A percentile compares a stretch with the other conserved stretches of the same genome.
phyloP scores from a whole-genome alignment of 345 rosid genomes.

The Gossypium arboreum region DNA sequence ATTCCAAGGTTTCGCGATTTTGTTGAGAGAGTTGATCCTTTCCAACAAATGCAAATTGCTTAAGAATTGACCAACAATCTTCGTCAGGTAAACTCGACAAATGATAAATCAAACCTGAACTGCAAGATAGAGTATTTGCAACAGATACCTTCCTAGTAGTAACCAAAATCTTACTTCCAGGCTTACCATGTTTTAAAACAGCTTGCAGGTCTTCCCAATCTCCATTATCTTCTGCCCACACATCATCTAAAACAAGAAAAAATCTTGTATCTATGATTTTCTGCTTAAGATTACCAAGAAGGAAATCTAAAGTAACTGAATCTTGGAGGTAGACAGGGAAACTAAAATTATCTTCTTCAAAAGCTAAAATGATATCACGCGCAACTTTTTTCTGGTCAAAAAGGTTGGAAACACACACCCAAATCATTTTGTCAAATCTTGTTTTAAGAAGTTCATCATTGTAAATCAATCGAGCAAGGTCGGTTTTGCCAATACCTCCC shows the following conservation, averaged over 20 bases:
- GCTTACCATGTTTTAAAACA: not conserved
- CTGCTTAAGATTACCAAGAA: no score
- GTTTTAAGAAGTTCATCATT: not conserved
- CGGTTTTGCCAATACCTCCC: not conserved
- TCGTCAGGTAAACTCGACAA: not conserved
- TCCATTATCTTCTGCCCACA: not conserved
- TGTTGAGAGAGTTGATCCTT: not conserved
- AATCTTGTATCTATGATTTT: not conserved
- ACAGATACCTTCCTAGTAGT: not conserved
- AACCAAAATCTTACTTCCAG: not conserved
- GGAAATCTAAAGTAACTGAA: no score
- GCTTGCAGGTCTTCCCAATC: not conserved
- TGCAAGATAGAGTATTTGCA: not conserved
- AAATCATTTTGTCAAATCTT: not conserved
- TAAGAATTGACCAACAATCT: not conserved
- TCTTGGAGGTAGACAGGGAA: not conserved
- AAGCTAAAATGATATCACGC: not conserved
- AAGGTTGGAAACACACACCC: not conserved
- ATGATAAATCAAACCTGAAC: not conserved
- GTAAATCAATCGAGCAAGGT: not conserved
- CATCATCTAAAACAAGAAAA: constrained; percentile 2
- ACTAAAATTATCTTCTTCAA: no score
- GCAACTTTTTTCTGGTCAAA: not conserved
- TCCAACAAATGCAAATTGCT: not conserved
- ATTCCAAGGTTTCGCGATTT: not conserved